Evolutionary conservation across 352 stramenopile genomes (phyloP), one percentile per base, ranked within the genome.

Genomic region (Globisporangium cederbergense): DNA sequence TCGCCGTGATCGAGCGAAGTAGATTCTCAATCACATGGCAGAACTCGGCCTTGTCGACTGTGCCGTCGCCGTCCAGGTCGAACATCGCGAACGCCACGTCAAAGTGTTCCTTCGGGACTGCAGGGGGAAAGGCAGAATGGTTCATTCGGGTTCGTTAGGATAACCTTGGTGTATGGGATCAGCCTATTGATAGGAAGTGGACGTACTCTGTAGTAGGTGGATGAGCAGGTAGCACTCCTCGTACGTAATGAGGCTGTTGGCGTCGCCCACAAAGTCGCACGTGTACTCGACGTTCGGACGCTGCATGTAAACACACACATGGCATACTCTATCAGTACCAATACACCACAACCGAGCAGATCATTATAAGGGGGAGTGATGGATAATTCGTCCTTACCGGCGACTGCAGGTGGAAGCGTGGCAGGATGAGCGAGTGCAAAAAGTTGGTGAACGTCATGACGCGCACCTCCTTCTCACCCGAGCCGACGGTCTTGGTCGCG

Each of bases 381-480:
- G 13, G 40, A n/a, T n/a, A 1, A 14, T n/a, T 47, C 3, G 9
- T 10, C 8, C 46, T 34, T 63, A 92, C 82, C 36, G 83, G 82
- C 7, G 71, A 47, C 32, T 77, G 72, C 30, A 84, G 68, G 66
- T 82, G 83, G 70, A 92, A 92, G 64, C 83, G 83, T 14, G 81
- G 79, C 11, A 93, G 68, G 30, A 89, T 77, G 42, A 91, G 73
- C 56, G 85, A 90, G 62, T 91, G 81, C 53, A 93, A 53, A 60
- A 93, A 93, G 72, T 91, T 77, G 16, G 85, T 92, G 66, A 90
- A 91, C n/a, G 70, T 93, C 85, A 93, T 92, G 53, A 64, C 76
- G 36, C 73, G 74, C 22, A 66, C 70, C 8, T 55, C 47, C 47
- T 69, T 67, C 10, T 69, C 71, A 7, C 60, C 66, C 0, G 52